Conservation (phyloP, 129 eudicot species). For the Centella asiatica region DNA sequence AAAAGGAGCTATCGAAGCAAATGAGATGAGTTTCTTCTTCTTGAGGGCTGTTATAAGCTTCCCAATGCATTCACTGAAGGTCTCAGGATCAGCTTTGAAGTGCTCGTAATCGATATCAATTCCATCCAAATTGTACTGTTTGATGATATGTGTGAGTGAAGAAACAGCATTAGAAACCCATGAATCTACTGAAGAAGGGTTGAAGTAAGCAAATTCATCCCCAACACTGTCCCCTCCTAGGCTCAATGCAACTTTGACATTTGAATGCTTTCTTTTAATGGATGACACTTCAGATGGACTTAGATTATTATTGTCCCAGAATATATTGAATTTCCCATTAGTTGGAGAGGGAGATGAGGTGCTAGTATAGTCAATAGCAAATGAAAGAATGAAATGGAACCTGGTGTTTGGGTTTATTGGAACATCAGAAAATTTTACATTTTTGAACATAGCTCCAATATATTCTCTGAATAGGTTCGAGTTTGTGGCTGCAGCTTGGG, state of each 20-base stretch:
- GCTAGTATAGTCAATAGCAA: constrained; percentile 38
- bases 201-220: constrained; percentile 19
- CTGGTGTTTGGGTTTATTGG: constrained; percentile 31
- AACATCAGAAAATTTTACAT: constrained; percentile 30
- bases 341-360: constrained; percentile 26
- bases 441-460: constrained; percentile 26
- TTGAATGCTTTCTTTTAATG: constrained; percentile 26
- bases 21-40: constrained; percentile 9
- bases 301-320: constrained; percentile 36
- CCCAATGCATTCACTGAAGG: constrained; percentile 25
- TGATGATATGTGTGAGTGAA: constrained; percentile 19
- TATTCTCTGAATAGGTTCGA: constrained; percentile 26
- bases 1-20: constrained; percentile 29
- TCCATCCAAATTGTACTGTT: constrained; percentile 17
- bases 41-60: constrained; percentile 18
- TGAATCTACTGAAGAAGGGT: constrained; percentile 14
- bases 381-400: constrained; percentile 42
- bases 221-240: constrained; percentile 42
- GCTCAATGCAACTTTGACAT: constrained; percentile 42
- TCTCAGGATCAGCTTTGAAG: constrained; percentile 17
- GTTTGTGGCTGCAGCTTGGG: constrained; percentile 3
- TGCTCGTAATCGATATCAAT: constrained; percentile 33
- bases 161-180: constrained; percentile 28
- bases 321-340: constrained; percentile 30
- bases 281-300: constrained; percentile 23